Evolutionary conservation across 2,329 filamentous ascomycete species (phyloP).

Genomic region (Endocalyx cinctus): DNA sequence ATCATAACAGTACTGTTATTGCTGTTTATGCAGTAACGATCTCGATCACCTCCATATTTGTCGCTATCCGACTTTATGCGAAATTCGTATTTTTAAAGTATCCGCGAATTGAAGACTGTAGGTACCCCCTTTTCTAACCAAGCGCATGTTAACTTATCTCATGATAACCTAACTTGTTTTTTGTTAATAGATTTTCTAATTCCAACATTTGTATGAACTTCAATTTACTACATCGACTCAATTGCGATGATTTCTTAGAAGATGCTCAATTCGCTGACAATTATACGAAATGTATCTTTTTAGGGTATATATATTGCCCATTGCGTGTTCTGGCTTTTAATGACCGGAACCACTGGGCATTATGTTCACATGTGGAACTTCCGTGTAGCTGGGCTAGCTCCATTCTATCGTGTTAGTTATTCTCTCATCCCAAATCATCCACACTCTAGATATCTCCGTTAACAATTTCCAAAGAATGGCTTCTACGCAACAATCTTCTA

Average conservation of each 20-base stretch:
- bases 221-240: too few relatives aligned
- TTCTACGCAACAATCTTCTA: constrained; percentile 8
- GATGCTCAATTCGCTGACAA: too few relatives aligned
- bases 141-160: too few relatives aligned
- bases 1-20: constrained; percentile 4
- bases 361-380: too few relatives aligned
- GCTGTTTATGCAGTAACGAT: constrained; percentile 3
- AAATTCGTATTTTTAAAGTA: constrained; percentile 4
- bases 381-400: constrained; percentile 7
- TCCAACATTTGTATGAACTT: too few relatives aligned
- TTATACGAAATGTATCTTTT: too few relatives aligned
- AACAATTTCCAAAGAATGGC: too few relatives aligned
- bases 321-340: too few relatives aligned
- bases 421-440: background rate
- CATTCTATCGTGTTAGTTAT: constrained; percentile 5
- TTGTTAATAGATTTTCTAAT: constrained; percentile 5
- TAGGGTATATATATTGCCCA: too few relatives aligned
- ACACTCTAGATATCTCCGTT: background rate
- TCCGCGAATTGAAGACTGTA: constrained; percentile 6
- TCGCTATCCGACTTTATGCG: constrained; percentile 5
- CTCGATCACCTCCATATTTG: too few relatives aligned
- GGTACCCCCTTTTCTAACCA: background rate
- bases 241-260: too few relatives aligned
- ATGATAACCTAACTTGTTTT: background rate
- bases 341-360: too few relatives aligned